A percentile compares a stretch with the other conserved stretches of the same genome.
phyloP scores from a whole-genome alignment of 1,139 yeast genomes.

The Pichia sp. region DNA sequence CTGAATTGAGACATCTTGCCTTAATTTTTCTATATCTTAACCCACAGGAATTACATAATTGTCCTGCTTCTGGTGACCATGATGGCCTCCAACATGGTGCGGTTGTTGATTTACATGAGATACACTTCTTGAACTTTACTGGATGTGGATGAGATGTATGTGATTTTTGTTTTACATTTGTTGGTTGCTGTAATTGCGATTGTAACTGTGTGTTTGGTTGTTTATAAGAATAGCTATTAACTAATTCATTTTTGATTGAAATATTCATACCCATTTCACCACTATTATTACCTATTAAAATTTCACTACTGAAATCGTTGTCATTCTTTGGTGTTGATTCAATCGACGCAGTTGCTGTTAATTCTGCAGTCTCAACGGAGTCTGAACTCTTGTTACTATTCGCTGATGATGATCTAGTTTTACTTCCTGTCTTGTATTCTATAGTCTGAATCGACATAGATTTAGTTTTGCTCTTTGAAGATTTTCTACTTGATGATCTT shows the following conservation, averaged over 20 bases:
- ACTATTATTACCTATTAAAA: background rate
- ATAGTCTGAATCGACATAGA: background rate
- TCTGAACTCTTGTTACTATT: background rate
- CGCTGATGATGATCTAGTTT: slow-evolving; percentile 7
- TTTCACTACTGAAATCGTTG: background rate
- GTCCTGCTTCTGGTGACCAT: slow-evolving; percentile 81
- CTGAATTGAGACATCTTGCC: slow-evolving; percentile 72
- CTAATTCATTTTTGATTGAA: background rate
- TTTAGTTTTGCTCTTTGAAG: background rate
- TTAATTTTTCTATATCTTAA: slow-evolving; percentile 89
- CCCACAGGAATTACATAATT: slow-evolving; percentile 94
- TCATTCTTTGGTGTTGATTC: slow-evolving; percentile 7
- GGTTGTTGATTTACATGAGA: slow-evolving; percentile 85
- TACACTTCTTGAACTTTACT: slow-evolving; percentile 46
- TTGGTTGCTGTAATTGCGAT: background rate
- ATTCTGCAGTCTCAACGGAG: slow-evolving; percentile 13
- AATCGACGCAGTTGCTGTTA: slow-evolving; percentile 15
- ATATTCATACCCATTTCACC: background rate
- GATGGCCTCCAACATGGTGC: slow-evolving; percentile 99
- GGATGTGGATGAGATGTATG: background rate
- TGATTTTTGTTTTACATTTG: background rate
- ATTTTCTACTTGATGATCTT: slow-evolving; percentile 3
- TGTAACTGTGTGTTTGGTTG: background rate
- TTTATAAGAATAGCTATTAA: background rate
- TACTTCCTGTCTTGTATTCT: slow-evolving; percentile 1